Conservation (phyloP, 129 eudicot genomes). For the Silybum marianum region DNA sequence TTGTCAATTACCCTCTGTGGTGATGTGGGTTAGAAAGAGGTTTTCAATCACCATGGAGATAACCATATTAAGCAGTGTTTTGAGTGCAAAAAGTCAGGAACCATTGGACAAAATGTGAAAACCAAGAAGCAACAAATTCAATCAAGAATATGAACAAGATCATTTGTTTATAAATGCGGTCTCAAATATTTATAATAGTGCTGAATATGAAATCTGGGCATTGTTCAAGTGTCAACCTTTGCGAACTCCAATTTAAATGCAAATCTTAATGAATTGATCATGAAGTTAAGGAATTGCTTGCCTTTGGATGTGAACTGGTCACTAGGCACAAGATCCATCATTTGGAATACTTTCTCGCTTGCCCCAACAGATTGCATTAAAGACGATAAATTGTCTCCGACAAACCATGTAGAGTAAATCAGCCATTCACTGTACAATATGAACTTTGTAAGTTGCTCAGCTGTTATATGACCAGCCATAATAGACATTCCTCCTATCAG, state of each 20-base stretch:
- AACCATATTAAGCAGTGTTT: background rate
- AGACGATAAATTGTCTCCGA: conserved; percentile 87
- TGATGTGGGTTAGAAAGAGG: background rate
- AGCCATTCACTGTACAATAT: conserved; percentile 98
- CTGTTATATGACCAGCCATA: conserved; percentile 82
- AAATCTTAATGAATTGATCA: conserved; percentile 7
- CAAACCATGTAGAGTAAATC: conserved; percentile 97
- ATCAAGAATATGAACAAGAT: background rate
- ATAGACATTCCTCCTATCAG: conserved; percentile 97
- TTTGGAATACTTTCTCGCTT: conserved; percentile 94
- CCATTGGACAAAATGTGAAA: background rate
- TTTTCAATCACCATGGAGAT: background rate
- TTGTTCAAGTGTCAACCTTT: background rate
- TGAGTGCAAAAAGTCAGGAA: background rate
- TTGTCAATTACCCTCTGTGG: background rate
- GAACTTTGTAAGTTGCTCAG: conserved; percentile 98
- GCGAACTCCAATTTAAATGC: background rate
- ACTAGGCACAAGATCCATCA: conserved; percentile 89
- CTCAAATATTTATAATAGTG: background rate
- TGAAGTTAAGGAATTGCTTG: conserved; percentile 27
- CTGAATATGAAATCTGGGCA: background rate
- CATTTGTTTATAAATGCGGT: background rate
- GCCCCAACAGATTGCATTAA: conserved; percentile 99
- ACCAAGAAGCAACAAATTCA: background rate
- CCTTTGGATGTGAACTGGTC: conserved; percentile 75